These are phyloP conservation scores for Samsoniella hepiali DNA, from an alignment of 2,329 filamentous ascomycete genomes.

Conservation along the genomic window DNA sequence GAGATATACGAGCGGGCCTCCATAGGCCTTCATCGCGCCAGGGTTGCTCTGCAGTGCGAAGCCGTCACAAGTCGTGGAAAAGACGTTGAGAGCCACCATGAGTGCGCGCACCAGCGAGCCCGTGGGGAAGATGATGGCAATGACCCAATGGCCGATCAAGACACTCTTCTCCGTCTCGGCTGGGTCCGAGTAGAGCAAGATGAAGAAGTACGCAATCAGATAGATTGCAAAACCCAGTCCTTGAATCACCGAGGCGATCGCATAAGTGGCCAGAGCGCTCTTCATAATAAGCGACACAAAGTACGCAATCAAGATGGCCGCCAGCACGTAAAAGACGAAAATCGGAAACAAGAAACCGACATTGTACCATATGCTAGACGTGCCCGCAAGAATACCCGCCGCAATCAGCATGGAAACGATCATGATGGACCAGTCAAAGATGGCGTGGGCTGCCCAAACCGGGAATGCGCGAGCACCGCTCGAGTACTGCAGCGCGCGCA, in stretches of 20 bases:
- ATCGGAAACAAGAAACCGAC: slow-evolving; percentile 74
- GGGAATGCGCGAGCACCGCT: slow-evolving; percentile 77
- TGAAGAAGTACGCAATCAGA: slow-evolving; percentile 63
- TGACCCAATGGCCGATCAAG: slow-evolving; percentile 68
- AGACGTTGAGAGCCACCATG: slow-evolving; percentile 72
- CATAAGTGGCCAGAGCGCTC: slow-evolving; percentile 76
- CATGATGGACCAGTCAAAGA: slow-evolving; percentile 69
- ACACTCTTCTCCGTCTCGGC: slow-evolving; percentile 63
- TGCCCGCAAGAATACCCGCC: slow-evolving; percentile 61
- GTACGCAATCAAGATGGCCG: slow-evolving; percentile 70
- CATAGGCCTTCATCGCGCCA: slow-evolving; percentile 67
- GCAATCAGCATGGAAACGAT: slow-evolving; percentile 63
- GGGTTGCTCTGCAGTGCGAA: slow-evolving; percentile 61
- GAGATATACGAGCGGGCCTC: slow-evolving; percentile 76
- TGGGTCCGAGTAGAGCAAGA: slow-evolving; percentile 69
- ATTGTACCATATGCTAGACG: slow-evolving; percentile 66
- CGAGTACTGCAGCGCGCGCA: slow-evolving; percentile 79
- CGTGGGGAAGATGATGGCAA: slow-evolving; percentile 68
- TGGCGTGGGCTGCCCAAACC: slow-evolving; percentile 74
- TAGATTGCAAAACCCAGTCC: slow-evolving; percentile 65
- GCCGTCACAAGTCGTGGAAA: slow-evolving; percentile 68
- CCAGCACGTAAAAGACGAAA: slow-evolving; percentile 71
- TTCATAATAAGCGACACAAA: slow-evolving; percentile 70
- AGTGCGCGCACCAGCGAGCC: slow-evolving; percentile 68
- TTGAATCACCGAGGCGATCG: slow-evolving; percentile 70